Conservation (phyloP, 768 basidiomycete genomes). For the Dendrothele bispora region DNA sequence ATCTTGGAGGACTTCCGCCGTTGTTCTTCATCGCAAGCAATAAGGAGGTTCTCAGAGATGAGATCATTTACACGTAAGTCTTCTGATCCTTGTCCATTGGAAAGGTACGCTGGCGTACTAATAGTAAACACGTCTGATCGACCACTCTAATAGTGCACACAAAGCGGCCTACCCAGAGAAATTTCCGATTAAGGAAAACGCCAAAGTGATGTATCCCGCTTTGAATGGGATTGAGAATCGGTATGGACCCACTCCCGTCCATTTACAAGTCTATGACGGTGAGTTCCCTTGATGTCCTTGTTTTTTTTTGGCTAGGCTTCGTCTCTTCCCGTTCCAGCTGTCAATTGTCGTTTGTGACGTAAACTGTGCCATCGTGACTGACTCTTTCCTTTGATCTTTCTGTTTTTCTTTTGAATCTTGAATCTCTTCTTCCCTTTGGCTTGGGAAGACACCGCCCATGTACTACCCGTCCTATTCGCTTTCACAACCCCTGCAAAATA, state of each 20-base stretch:
- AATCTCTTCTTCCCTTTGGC: slow-evolving; percentile 19
- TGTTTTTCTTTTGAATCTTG: not conserved
- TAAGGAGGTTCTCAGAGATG: slow-evolving; percentile 90
- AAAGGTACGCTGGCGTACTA: too few species aligned
- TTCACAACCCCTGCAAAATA: slow-evolving; percentile 80
- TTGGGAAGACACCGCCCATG: slow-evolving; percentile 63
- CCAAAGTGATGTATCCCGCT: slow-evolving; percentile 53
- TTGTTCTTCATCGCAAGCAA: slow-evolving; percentile 83
- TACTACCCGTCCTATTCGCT: slow-evolving; percentile 70
- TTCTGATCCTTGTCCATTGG: not conserved
- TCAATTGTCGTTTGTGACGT: not conserved
- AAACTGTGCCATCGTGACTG: too few species aligned
- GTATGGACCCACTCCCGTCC: slow-evolving; percentile 66
- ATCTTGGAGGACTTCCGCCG: slow-evolving; percentile 90
- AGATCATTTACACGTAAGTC: slow-evolving; percentile 81
- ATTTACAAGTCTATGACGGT: slow-evolving; percentile 94
- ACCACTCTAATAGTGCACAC: slow-evolving; percentile 63
- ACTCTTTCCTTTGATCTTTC: too few species aligned
- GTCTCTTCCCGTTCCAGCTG: not conserved
- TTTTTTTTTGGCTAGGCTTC: slow-evolving; percentile 3
- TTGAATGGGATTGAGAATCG: slow-evolving; percentile 54
- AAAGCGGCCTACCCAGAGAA: slow-evolving; percentile 83
- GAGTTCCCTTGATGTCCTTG: slow-evolving; percentile 19
- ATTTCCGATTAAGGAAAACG: slow-evolving; percentile 51
- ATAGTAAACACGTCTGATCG: not conserved